phyloP scores from a whole-genome alignment of 257 asterid species.

The Echites panduratus region DNA sequence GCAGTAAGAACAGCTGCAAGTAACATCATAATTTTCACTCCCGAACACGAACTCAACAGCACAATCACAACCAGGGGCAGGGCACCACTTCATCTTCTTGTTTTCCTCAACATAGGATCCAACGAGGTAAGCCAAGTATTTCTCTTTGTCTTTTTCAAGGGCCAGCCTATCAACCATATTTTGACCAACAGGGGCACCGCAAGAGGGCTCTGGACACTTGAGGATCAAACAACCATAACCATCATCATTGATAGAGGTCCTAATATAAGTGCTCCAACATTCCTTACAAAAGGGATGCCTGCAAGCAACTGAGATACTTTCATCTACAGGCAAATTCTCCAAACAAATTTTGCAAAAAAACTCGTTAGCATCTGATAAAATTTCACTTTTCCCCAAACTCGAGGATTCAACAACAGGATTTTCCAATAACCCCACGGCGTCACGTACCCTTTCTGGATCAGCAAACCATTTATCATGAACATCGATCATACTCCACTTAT shows the following conservation, averaged over 20 bases:
- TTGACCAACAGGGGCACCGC: slow-evolving; percentile 11
- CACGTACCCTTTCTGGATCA: background rate
- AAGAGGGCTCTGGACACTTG: slow-evolving; percentile 25
- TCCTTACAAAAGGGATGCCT: slow-evolving; percentile 22
- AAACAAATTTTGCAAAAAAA: slow-evolving; percentile 23
- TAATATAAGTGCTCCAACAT: slow-evolving; percentile 24
- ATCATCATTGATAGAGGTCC: slow-evolving; percentile 9
- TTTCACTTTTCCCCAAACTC: background rate
- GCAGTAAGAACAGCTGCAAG: slow-evolving; percentile 62
- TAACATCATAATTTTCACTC: slow-evolving; percentile 65
- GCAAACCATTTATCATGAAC: background rate
- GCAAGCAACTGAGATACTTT: slow-evolving; percentile 1
- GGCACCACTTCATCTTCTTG: slow-evolving; percentile 74
- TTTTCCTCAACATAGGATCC: slow-evolving; percentile 9
- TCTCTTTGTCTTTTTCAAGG: background rate
- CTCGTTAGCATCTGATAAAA: background rate
- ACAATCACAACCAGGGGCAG: slow-evolving; percentile 80
- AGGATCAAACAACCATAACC: slow-evolving; percentile 22
- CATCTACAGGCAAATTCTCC: slow-evolving; percentile 6
- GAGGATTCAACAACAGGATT: background rate
- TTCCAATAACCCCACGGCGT: background rate
- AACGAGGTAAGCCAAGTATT: background rate
- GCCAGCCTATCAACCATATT: slow-evolving; percentile 11
- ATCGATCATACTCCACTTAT: background rate
- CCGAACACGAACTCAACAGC: slow-evolving; percentile 66